Evolutionary conservation across 2,329 filamentous ascomycete genomes (phyloP).

Genomic region (Scorias spongiosa): DNA sequence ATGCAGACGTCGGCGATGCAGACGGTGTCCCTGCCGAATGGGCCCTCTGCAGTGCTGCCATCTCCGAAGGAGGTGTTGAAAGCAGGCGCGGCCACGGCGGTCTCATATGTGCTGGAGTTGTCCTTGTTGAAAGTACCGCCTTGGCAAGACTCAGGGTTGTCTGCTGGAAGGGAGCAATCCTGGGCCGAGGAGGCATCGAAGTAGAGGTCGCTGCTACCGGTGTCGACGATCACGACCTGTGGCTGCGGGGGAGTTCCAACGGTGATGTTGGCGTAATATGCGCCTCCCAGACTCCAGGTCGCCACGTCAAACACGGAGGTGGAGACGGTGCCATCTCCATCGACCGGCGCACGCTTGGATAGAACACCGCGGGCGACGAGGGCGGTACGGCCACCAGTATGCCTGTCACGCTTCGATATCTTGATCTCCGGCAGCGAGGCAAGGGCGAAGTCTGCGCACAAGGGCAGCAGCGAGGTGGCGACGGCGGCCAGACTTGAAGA

Average conservation of each 20-base stretch:
- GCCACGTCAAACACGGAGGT: constrained; percentile 18
- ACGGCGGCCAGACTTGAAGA: constrained; percentile 1
- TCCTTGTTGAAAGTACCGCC: constrained; percentile 16
- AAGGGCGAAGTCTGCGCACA: constrained; percentile 4
- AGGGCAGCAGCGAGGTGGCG: constrained; percentile 5
- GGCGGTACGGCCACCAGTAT: constrained; percentile 7
- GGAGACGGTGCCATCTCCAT: constrained; percentile 9
- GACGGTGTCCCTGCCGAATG: constrained; percentile 15
- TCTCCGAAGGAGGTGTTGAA: constrained; percentile 19
- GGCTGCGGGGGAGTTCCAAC: constrained; percentile 19
- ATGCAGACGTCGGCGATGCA: constrained; percentile 16
- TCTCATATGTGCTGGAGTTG: constrained; percentile 13
- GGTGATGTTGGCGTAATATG: constrained; percentile 21
- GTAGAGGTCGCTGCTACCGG: constrained; percentile 20
- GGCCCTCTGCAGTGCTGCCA: constrained; percentile 12
- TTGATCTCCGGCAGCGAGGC: constrained; percentile 11
- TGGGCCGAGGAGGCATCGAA: constrained; percentile 14
- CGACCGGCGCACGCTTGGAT: constrained; percentile 3
- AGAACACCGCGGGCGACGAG: constrained; percentile 4
- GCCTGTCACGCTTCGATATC: constrained; percentile 13
- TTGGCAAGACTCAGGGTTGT: constrained; percentile 11
- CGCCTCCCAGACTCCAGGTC: constrained; percentile 17
- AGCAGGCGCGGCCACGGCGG: constrained; percentile 9
- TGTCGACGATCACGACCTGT: constrained; percentile 19
- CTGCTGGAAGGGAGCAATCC: constrained; percentile 8